phyloP scores from a whole-genome alignment of 1,139 yeast species.

The Komagataea norvegica region DNA sequence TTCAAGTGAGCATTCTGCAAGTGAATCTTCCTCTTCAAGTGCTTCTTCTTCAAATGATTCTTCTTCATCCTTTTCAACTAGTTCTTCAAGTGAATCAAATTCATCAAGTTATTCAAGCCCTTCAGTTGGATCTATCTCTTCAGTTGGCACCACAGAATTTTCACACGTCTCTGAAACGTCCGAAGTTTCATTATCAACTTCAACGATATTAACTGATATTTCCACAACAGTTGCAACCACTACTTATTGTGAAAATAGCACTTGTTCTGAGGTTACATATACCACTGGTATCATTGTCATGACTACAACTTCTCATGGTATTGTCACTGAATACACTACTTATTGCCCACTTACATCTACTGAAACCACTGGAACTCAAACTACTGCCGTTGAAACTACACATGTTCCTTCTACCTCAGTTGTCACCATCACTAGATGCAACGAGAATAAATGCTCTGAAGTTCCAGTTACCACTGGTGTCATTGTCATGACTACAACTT shows the following conservation, averaged over 20 bases:
- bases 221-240: no score
- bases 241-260: slow-evolving; percentile 38
- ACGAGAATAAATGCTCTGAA: slow-evolving; percentile 33
- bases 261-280: slow-evolving; percentile 34
- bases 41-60: neutral
- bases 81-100: neutral
- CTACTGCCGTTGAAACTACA: neutral
- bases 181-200: no score
- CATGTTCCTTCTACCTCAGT: slow-evolving; percentile 18
- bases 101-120: no score
- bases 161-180: no score
- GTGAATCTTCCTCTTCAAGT: neutral
- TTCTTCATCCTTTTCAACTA: slow-evolving; percentile 13
- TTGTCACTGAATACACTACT: slow-evolving; percentile 30
- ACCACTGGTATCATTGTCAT: slow-evolving; percentile 40
- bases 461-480: slow-evolving; percentile 39
- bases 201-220: no score
- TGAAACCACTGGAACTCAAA: neutral
- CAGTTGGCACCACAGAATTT: no score
- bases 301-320: slow-evolving; percentile 30
- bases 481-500: slow-evolving; percentile 35
- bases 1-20: neutral
- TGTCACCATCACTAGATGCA: slow-evolving; percentile 44
- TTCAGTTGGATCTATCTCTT: no score
- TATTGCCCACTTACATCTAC: slow-evolving; percentile 32